These are phyloP conservation scores for Exophiala aquamarina DNA, from an alignment of 2,329 filamentous ascomycete species.

Conservation along the genomic window DNA sequence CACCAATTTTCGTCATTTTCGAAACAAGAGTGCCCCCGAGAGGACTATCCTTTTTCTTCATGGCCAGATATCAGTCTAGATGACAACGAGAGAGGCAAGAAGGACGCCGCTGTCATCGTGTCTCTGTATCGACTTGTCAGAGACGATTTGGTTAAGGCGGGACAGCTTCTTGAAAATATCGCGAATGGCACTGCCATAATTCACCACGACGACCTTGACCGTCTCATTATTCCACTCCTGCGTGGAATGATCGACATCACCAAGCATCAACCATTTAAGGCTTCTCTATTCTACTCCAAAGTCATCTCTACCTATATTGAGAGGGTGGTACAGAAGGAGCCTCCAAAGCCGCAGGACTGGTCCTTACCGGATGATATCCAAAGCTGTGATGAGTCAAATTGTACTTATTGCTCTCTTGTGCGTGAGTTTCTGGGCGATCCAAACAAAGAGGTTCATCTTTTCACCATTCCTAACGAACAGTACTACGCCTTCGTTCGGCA, in stretches of 20 bases:
- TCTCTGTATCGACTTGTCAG: conserved; percentile 4
- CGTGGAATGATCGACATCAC: conserved; percentile 3
- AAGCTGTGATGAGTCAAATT: neutral
- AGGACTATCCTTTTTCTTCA: conserved; percentile 1
- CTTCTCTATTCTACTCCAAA: neutral
- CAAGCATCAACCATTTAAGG: conserved; percentile 2
- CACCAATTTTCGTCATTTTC: neutral
- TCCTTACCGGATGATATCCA: conserved; percentile 1
- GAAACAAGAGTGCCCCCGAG: neutral
- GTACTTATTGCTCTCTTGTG: conserved; percentile 6
- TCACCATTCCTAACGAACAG: conserved; percentile 3
- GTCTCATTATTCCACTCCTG: conserved; percentile 7
- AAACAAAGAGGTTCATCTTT: conserved; percentile 5
- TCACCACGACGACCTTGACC: neutral
- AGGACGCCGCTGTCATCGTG: neutral
- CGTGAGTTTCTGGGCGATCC: conserved; percentile 7
- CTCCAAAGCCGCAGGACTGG: conserved; percentile 2
- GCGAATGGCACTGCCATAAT: conserved; percentile 4
- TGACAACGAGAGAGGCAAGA: neutral
- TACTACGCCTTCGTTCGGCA: neutral
- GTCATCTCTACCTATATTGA: conserved; percentile 5
- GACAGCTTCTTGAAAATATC: conserved; percentile 2
- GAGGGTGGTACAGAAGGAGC: conserved; percentile 3
- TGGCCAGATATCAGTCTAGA: too few relatives aligned
- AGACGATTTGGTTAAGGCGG: neutral